Percentiles rank a stretch among this genome's conserved stretches.
Evolutionary conservation across 2,329 filamentous ascomycete species (phyloP).

Genomic region (Lachnellula suecica): DNA sequence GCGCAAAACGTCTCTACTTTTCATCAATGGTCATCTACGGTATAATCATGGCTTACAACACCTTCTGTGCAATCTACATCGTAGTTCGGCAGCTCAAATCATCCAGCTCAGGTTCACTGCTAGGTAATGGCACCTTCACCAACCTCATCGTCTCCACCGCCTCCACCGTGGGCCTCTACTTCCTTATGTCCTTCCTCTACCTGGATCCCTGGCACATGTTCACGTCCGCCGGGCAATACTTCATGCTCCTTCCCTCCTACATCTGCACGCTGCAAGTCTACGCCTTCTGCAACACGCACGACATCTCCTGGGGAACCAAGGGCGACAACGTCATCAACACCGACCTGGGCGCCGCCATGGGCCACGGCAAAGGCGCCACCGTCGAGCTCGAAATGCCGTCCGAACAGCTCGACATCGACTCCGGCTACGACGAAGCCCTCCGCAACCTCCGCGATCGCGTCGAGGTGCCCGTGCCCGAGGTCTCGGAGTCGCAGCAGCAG

Average conservation of each 20-base stretch:
- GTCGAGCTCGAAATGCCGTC: conserved; percentile 97
- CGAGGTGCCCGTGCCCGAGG: conserved; percentile 64
- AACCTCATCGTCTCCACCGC: conserved; percentile 90
- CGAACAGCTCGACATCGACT: conserved; percentile 97
- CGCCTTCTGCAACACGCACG: conserved; percentile 98
- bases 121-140: conserved; percentile 90
- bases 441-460: conserved; percentile 92
- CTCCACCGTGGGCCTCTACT: conserved; percentile 90
- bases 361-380: conserved; percentile 68
- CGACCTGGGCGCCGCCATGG: conserved; percentile 83
- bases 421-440: conserved; percentile 93
- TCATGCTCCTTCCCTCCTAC: conserved; percentile 86
- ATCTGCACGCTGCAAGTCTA: conserved; percentile 98
- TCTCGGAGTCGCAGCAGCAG: conserved; percentile 80
- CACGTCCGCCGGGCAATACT: conserved; percentile 88
- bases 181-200: conserved; percentile 94
- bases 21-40: conserved; percentile 85
- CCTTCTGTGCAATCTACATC: conserved; percentile 86
- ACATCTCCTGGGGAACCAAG: conserved; percentile 98
- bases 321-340: conserved; percentile 94
- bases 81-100: conserved; percentile 73
- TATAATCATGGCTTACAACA: conserved; percentile 94
- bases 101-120: conserved; percentile 44
- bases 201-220: conserved; percentile 99
- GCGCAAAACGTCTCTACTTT: conserved; percentile 87